Evolutionary conservation across 2,329 filamentous ascomycete species (phyloP).

Genomic region (Ceratocystis destructans): DNA sequence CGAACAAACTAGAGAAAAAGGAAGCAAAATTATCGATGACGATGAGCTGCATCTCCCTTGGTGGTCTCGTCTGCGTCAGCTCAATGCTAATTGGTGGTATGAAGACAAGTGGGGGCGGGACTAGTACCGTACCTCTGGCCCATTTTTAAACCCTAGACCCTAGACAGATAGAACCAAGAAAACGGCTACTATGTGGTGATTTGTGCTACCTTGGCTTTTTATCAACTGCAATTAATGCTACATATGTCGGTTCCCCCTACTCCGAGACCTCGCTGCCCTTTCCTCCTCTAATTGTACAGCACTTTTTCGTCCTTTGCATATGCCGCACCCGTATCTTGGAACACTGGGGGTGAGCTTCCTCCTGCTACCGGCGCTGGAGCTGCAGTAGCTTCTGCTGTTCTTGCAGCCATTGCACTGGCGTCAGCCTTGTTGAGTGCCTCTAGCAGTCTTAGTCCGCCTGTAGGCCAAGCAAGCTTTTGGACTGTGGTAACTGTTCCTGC

Average conservation of each 20-base stretch:
- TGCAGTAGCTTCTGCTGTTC: not conserved
- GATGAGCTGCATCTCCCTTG: not conserved
- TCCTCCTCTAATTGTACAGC: not conserved
- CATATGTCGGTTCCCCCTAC: not conserved
- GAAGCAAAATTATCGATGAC: not conserved
- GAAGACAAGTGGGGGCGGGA: not conserved
- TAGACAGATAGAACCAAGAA: no score
- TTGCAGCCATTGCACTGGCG: not conserved
- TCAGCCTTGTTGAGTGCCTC: constrained; percentile 10
- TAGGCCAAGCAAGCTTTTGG: constrained; percentile 11
- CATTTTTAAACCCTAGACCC: not conserved
- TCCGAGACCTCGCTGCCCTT: not conserved
- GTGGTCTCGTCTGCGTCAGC: not conserved
- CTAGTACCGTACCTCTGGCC: not conserved
- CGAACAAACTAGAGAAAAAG: not conserved
- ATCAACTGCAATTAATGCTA: no score
- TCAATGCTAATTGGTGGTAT: not conserved
- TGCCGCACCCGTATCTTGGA: not conserved
- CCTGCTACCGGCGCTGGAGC: not conserved
- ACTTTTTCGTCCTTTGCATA: constrained; percentile 8
- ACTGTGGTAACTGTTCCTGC: not conserved
- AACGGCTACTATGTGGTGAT: not conserved
- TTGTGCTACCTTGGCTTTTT: not conserved
- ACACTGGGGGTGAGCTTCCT: not conserved
- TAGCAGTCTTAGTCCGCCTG: constrained; percentile 7